phyloP scores from a whole-genome alignment of 768 basidiomycete genomes.

The Mycena galericulata region DNA sequence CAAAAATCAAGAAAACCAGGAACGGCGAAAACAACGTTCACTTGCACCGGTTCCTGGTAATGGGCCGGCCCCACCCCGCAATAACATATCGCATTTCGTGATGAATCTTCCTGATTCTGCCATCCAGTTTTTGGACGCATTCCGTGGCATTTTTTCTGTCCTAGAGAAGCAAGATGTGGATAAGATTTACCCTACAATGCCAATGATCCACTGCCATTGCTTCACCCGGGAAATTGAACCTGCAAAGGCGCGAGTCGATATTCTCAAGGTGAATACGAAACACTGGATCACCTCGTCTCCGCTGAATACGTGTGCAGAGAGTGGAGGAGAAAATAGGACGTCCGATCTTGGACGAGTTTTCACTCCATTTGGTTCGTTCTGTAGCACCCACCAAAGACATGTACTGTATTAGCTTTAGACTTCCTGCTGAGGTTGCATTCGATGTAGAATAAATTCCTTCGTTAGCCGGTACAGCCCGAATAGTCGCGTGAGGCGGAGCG shows the following conservation, averaged over 20 bases:
- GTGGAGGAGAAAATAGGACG: conserved; percentile 75
- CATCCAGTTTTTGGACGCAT: conserved; percentile 89
- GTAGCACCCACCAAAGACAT: conserved; percentile 98
- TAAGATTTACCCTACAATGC: conserved; percentile 74
- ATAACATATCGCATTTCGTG: conserved; percentile 85
- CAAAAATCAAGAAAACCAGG: conserved; percentile 56
- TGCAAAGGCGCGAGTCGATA: conserved; percentile 79
- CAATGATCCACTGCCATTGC: conserved; percentile 95
- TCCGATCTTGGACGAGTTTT: conserved; percentile 60
- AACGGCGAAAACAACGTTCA: conserved; percentile 51
- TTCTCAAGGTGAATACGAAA: conserved; percentile 72
- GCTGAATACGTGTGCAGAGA: conserved; percentile 61
- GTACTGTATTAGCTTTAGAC: conserved; percentile 94
- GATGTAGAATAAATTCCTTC: conserved; percentile 19
- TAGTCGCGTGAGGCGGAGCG: too few species aligned
- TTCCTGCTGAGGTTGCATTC: conserved; percentile 54
- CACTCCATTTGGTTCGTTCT: conserved; percentile 84
- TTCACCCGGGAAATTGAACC: conserved; percentile 89
- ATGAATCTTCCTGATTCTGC: conserved; percentile 98
- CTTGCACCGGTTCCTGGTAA: conserved; percentile 23
- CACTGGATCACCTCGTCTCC: conserved; percentile 23
- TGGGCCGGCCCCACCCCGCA: conserved; percentile 52
- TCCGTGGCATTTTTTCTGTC: conserved; percentile 74
- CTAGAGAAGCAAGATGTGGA: conserved; percentile 50
- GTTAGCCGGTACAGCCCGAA: too few species aligned